These are phyloP conservation scores for Kregervanrija delftensis DNA, from an alignment of 805 yeast genomes.

Conservation along the genomic window DNA sequence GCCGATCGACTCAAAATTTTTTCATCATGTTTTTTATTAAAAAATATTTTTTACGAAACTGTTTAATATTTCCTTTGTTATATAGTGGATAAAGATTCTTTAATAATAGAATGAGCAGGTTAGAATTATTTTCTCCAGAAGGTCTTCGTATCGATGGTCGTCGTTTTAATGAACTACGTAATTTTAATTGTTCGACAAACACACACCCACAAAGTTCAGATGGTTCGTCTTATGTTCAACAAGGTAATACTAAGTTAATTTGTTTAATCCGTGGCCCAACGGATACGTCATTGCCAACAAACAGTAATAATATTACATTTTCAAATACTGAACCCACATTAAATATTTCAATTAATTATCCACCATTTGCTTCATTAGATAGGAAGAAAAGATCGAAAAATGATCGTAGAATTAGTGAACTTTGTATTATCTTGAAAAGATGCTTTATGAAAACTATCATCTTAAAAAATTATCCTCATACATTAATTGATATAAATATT, in stretches of 20 bases:
- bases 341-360: constrained; percentile 58
- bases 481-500: constrained; percentile 66
- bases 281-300: constrained; percentile 48
- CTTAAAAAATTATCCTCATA: constrained; percentile 71
- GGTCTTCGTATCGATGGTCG: constrained; percentile 92
- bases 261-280: constrained; percentile 86
- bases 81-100: no score
- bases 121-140: constrained; percentile 90
- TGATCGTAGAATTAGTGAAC: constrained; percentile 66
- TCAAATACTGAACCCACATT: constrained; percentile 48
- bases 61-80: no score
- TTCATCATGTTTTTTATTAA: no score
- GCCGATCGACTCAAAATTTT: no score
- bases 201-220: constrained; percentile 86
- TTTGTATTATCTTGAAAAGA: constrained; percentile 57
- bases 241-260: constrained; percentile 84
- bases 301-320: constrained; percentile 44
- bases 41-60: no score
- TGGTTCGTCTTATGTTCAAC: constrained; percentile 89
- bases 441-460: constrained; percentile 72
- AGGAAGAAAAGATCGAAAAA: constrained; percentile 59
- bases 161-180: constrained; percentile 87
- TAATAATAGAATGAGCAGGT: constrained; percentile 27
- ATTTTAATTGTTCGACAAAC: constrained; percentile 72
- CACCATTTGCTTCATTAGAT: constrained; percentile 76